Evolutionary conservation across 2,329 filamentous ascomycete genomes (phyloP).

Genomic region (Sphaerulina populicola): DNA sequence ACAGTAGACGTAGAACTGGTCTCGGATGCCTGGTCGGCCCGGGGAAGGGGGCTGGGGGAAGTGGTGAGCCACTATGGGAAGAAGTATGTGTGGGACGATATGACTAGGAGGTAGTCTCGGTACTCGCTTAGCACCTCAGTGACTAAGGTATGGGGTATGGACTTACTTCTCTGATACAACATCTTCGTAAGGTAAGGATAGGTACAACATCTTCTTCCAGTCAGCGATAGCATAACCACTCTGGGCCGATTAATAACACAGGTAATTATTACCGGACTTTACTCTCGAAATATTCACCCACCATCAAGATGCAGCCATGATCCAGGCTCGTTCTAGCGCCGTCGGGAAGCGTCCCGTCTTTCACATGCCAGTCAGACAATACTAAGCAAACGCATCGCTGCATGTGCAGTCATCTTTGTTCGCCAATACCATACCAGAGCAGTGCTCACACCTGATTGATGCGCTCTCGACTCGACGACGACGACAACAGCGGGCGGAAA

Average conservation of each 20-base stretch:
- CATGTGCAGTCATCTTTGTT: constrained; percentile 15
- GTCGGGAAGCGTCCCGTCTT: not conserved
- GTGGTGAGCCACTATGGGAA: not conserved
- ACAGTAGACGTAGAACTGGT: not conserved
- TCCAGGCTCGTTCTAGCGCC: not conserved
- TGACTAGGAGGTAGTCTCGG: not conserved
- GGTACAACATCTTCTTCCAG: too few relatives aligned
- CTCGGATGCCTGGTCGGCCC: too few relatives aligned
- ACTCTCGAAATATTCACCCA: not conserved
- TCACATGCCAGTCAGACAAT: constrained; percentile 22
- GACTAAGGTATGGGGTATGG: too few relatives aligned
- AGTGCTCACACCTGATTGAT: not conserved
- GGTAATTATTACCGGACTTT: not conserved
- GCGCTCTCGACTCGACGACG: not conserved
- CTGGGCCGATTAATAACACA: not conserved
- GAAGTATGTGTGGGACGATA: not conserved
- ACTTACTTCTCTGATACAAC: not conserved
- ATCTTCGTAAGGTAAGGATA: too few relatives aligned
- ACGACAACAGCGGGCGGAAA: not conserved
- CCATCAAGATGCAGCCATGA: not conserved
- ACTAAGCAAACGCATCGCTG: constrained; percentile 22
- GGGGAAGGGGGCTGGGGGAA: too few relatives aligned
- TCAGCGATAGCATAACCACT: too few relatives aligned
- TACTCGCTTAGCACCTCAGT: too few relatives aligned
- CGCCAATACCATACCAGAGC: not conserved